Conservation (phyloP, 2,329 filamentous ascomycete genomes). For the Diaporthe caulivora region DNA sequence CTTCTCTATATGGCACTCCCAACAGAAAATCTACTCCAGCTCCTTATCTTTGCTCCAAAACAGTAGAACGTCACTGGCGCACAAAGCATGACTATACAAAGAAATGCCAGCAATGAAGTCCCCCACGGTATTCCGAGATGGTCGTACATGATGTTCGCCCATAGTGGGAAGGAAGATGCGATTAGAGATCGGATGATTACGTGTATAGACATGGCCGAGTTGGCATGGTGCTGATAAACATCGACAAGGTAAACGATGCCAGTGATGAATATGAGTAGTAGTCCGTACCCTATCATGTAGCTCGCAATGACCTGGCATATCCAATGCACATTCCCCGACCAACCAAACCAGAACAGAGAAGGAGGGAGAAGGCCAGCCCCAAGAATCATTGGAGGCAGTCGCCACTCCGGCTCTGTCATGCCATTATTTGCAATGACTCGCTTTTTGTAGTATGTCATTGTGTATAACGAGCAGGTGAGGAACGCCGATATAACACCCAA, state of each 20-base stretch:
- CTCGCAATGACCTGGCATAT: slow-evolving; percentile 40
- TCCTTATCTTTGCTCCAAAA: slow-evolving; percentile 28
- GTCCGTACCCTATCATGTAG: slow-evolving; percentile 40
- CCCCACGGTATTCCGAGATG: slow-evolving; percentile 42
- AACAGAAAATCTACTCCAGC: slow-evolving; percentile 31
- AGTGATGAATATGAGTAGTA: slow-evolving; percentile 42
- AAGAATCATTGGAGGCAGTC: slow-evolving; percentile 61
- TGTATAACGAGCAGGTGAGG: slow-evolving; percentile 41
- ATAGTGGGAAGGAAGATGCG: slow-evolving; percentile 42
- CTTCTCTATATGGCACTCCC: not conserved
- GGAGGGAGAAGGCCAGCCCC: slow-evolving; percentile 56
- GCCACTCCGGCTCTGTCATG: slow-evolving; percentile 56
- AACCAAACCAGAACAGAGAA: slow-evolving; percentile 65
- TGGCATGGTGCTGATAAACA: slow-evolving; percentile 40
- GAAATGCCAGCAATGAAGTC: slow-evolving; percentile 41
- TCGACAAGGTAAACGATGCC: slow-evolving; percentile 43
- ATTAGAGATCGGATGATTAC: slow-evolving; percentile 41
- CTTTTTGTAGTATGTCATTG: slow-evolving; percentile 39
- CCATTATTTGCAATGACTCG: slow-evolving; percentile 47
- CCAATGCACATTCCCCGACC: slow-evolving; percentile 52
- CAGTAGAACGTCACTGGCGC: slow-evolving; percentile 14
- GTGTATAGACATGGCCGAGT: slow-evolving; percentile 44
- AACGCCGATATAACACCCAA: slow-evolving; percentile 51
- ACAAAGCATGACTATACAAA: slow-evolving; percentile 35
- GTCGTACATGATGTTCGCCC: slow-evolving; percentile 41